Percentiles rank a stretch among this genome's conserved stretches.
Evolutionary conservation across 768 basidiomycete genomes (phyloP).

Genomic region (Termitomyces sp.): DNA sequence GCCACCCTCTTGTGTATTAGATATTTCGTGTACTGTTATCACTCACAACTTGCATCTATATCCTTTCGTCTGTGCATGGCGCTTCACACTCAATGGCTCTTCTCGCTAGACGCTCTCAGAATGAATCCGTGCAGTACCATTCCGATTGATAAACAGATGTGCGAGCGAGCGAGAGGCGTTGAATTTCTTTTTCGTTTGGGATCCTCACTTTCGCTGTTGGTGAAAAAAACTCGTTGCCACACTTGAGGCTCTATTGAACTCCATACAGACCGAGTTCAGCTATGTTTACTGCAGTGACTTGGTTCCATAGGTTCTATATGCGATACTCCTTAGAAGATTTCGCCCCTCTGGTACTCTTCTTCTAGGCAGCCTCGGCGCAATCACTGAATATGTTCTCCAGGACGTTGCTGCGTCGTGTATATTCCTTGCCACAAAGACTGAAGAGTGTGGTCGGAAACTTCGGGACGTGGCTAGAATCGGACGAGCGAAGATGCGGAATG

Average conservation of each 20-base stretch:
- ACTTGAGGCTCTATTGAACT: slow-evolving; percentile 11
- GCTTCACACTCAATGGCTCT: slow-evolving; percentile 62
- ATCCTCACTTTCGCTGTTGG: slow-evolving; percentile 71
- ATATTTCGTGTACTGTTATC: no score
- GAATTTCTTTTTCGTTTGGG: slow-evolving; percentile 84
- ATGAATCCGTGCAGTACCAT: slow-evolving; percentile 48
- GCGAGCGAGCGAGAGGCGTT: slow-evolving; percentile 74
- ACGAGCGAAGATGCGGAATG: slow-evolving; percentile 57
- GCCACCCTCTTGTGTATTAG: no score
- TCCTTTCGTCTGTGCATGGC: slow-evolving; percentile 4
- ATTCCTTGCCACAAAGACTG: slow-evolving; percentile 88
- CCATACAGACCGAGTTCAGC: slow-evolving; percentile 65
- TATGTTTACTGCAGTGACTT: slow-evolving; percentile 81
- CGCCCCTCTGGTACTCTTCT: slow-evolving; percentile 58
- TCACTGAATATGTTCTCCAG: slow-evolving; percentile 29
- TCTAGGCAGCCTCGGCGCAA: neutral
- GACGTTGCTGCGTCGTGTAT: slow-evolving; percentile 83
- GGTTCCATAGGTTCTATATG: slow-evolving; percentile 93
- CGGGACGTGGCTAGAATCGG: slow-evolving; percentile 78
- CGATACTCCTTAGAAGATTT: slow-evolving; percentile 78
- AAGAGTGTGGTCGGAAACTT: slow-evolving; percentile 82
- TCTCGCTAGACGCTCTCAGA: slow-evolving; percentile 52
- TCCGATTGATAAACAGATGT: slow-evolving; percentile 65
- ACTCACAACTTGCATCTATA: neutral
- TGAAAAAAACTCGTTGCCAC: slow-evolving; percentile 15